Conservation (phyloP, 1,284 basidiomycete species). For the Erythrobasidium hasegawianum region DNA sequence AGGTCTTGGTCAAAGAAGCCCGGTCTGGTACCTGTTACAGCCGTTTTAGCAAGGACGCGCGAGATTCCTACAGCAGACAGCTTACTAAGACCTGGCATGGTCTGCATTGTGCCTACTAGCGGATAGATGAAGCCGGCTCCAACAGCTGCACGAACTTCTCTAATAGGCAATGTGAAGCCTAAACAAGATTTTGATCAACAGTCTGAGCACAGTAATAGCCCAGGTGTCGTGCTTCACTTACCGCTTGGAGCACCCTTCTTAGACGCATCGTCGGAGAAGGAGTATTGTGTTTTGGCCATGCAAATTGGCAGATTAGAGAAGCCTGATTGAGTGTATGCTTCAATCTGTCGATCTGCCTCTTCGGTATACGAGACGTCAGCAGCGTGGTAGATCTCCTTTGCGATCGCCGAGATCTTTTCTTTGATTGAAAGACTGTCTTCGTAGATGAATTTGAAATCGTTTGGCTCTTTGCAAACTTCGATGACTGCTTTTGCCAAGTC, state of each 20-base stretch:
- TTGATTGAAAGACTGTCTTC: constrained; percentile 77
- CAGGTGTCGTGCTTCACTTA: constrained; percentile 39
- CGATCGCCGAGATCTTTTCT: constrained; percentile 82
- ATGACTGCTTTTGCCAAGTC: constrained; percentile 84
- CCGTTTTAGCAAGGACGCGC: constrained; percentile 80
- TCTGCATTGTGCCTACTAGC: constrained; percentile 60
- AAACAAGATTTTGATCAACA: constrained; percentile 9
- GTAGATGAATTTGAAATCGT: constrained; percentile 84
- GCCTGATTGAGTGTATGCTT: constrained; percentile 87
- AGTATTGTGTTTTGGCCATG: constrained; percentile 80
- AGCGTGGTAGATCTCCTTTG: constrained; percentile 84
- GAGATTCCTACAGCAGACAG: constrained; percentile 9
- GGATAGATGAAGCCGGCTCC: constrained; percentile 97
- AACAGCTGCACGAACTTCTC: constrained; percentile 79
- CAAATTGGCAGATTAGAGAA: constrained; percentile 69
- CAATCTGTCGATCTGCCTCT: constrained; percentile 77
- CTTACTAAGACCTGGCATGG: constrained; percentile 8
- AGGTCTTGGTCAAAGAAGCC: constrained; percentile 43
- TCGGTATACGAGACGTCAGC: constrained; percentile 67
- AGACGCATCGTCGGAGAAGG: constrained; percentile 90
- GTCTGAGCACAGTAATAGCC: too few species aligned
- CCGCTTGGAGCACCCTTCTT: constrained; percentile 80
- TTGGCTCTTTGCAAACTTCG: constrained; percentile 65
- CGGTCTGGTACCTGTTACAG: constrained; percentile 38
- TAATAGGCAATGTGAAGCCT: constrained; percentile 91